Evolutionary conservation across 768 basidiomycete species (phyloP).

Genomic region (Strobilomyces dryophilus): DNA sequence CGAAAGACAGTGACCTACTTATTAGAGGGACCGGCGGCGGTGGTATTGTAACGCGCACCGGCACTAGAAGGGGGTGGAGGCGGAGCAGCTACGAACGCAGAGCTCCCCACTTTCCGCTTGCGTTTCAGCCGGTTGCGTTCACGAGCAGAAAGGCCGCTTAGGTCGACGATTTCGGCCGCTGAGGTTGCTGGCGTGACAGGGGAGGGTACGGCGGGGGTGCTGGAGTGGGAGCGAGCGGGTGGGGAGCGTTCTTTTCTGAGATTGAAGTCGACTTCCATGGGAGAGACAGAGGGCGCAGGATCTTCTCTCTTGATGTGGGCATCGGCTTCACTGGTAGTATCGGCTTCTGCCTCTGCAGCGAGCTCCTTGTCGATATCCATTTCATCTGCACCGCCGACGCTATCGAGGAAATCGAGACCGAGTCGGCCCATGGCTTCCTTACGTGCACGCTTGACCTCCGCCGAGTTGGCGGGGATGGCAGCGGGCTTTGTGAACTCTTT

Average conservation of each 20-base stretch:
- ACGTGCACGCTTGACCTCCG: slow-evolving; percentile 82
- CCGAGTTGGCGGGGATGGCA: slow-evolving; percentile 65
- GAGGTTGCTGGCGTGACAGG: slow-evolving; percentile 41
- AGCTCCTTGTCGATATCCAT: slow-evolving; percentile 87
- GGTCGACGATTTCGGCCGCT: slow-evolving; percentile 39
- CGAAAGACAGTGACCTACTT: slow-evolving; percentile 40
- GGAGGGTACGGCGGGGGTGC: slow-evolving; percentile 44
- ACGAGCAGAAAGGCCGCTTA: slow-evolving; percentile 72
- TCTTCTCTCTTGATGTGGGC: slow-evolving; percentile 38
- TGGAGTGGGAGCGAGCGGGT: slow-evolving; percentile 41
- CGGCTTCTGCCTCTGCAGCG: slow-evolving; percentile 51
- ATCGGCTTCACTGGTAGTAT: slow-evolving; percentile 42
- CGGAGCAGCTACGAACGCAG: slow-evolving; percentile 75
- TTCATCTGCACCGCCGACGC: slow-evolving; percentile 64
- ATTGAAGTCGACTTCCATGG: slow-evolving; percentile 44
- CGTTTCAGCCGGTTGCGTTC: slow-evolving; percentile 93
- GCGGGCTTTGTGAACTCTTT: slow-evolving; percentile 82
- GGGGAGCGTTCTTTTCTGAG: slow-evolving; percentile 38
- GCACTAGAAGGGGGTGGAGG: slow-evolving; percentile 53
- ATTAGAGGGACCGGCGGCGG: slow-evolving; percentile 54
- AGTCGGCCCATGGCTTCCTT: slow-evolving; percentile 86
- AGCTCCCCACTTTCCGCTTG: slow-evolving; percentile 85
- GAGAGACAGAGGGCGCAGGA: slow-evolving; percentile 31
- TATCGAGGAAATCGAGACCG: slow-evolving; percentile 82
- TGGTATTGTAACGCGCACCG: slow-evolving; percentile 58